Evolutionary conservation across 2,329 filamentous ascomycete species (phyloP).

Genomic region (Penicillium sp.): DNA sequence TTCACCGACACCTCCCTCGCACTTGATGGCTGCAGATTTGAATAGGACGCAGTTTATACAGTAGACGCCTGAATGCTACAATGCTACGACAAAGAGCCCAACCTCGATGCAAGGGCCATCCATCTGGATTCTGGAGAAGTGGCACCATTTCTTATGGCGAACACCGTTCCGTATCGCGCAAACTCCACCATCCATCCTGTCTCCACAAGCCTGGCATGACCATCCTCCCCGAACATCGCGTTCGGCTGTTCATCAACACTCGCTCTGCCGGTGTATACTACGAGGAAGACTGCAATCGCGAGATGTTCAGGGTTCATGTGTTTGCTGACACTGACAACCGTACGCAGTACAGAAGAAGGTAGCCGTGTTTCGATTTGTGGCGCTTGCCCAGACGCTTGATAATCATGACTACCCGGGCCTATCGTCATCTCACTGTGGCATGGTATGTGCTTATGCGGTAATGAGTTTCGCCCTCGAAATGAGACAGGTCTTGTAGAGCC

Average conservation of each 20-base stretch:
- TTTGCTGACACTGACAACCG: background rate
- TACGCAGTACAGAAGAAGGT: background rate
- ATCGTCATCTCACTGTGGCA: constrained; percentile 26
- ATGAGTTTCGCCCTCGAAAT: constrained; percentile 58
- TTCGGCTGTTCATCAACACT: constrained; percentile 5
- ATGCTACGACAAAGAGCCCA: background rate
- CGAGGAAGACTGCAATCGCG: background rate
- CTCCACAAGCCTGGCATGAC: background rate
- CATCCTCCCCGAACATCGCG: background rate
- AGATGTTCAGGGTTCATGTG: background rate
- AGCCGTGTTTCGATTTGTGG: background rate
- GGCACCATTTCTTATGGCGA: background rate
- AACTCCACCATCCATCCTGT: constrained; percentile 1
- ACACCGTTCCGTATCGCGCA: background rate
- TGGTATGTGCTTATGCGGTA: constrained; percentile 60
- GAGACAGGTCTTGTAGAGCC: constrained; percentile 54
- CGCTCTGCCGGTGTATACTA: constrained; percentile 7
- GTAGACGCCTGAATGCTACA: background rate
- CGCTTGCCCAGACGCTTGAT: background rate
- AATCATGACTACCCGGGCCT: background rate
- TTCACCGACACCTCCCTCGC: background rate
- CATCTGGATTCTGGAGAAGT: background rate
- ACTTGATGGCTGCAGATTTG: too few relatives aligned
- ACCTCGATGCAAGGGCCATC: background rate
- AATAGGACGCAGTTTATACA: background rate